These are phyloP conservation scores for Leishmania tropica DNA, from an alignment of 208 protist species.

Conservation along the genomic window DNA sequence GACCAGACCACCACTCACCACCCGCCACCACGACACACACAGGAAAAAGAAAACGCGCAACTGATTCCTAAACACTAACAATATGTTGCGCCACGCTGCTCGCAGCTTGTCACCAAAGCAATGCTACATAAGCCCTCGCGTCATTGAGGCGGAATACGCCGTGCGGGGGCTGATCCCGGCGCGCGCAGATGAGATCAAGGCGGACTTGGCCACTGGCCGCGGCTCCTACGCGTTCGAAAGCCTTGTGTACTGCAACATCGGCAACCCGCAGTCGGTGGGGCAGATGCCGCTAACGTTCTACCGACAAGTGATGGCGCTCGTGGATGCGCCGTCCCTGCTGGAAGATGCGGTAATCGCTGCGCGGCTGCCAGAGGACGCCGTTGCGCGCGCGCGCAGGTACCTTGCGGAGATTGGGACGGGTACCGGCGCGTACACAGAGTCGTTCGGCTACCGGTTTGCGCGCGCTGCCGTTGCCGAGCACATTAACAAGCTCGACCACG, in stretches of 20 bases:
- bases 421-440: constrained; percentile 97
- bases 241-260: constrained; percentile 99
- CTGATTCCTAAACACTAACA: background rate
- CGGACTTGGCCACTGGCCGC: constrained; percentile 51
- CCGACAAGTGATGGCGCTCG: constrained; percentile 92
- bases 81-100: constrained; percentile 1
- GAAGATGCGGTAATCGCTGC: constrained; percentile 44
- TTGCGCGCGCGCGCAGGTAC: constrained; percentile 86
- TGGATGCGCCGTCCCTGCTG: constrained; percentile 78
- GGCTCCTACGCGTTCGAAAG: constrained; percentile 65
- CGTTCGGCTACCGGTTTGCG: constrained; percentile 88
- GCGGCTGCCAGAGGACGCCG: constrained; percentile 90
- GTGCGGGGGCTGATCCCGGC: constrained; percentile 88
- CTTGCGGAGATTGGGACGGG: constrained; percentile 52
- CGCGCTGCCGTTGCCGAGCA: constrained; percentile 93
- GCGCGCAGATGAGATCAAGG: constrained; percentile 78
- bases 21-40: background rate
- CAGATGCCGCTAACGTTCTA: constrained; percentile 98
- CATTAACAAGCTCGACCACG: constrained; percentile 94
- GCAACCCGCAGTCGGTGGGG: constrained; percentile 97
- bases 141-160: constrained; percentile 85
- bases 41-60: background rate
- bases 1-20: no score
- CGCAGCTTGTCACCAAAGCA: background rate
- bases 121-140: constrained; percentile 59